Percentiles rank a stretch among this genome's conserved stretches.
These are phyloP conservation scores for Penicillium corylophilum DNA, from an alignment of 2,329 filamentous ascomycete genomes.

Conservation along the genomic window DNA sequence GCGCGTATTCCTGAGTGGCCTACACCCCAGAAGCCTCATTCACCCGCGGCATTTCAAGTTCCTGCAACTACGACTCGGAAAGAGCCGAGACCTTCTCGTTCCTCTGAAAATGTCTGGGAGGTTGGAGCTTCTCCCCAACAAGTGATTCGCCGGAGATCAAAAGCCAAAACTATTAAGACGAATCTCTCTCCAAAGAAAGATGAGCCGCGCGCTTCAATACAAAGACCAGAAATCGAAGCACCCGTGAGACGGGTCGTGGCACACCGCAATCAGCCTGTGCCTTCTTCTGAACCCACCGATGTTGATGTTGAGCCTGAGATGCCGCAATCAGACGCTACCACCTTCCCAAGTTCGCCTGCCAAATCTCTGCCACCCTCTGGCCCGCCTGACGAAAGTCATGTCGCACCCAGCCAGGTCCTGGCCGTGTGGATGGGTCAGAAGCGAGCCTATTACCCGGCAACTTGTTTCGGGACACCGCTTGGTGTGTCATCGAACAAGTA, in stretches of 20 bases:
- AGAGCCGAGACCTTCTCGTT: conserved; percentile 23
- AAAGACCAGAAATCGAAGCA: conserved; percentile 7
- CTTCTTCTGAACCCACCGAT: conserved; percentile 18
- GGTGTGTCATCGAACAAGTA: conserved; percentile 42
- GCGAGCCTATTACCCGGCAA: conserved; percentile 60
- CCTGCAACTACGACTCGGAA: conserved; percentile 19
- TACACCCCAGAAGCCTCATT: conserved; percentile 12
- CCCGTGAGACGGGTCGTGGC: conserved; percentile 6
- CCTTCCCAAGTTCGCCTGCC: conserved; percentile 12
- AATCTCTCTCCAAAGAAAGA: conserved; percentile 7
- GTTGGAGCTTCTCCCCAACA: conserved; percentile 35
- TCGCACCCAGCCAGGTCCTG: conserved; percentile 55
- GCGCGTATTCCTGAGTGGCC: conserved; percentile 16
- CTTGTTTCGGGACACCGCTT: conserved; percentile 51
- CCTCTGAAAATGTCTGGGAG: conserved; percentile 37
- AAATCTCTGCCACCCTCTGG: conserved; percentile 5
- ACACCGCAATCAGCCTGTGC: conserved; percentile 10
- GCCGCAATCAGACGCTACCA: conserved; percentile 9
- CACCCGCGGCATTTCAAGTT: conserved; percentile 10
- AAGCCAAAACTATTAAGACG: conserved; percentile 10
- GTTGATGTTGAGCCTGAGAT: conserved; percentile 11
- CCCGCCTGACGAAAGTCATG: conserved; percentile 21
- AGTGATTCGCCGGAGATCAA: conserved; percentile 17
- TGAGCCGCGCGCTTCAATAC: conserved; percentile 2
- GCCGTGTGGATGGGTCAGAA: conserved; percentile 58